Percentiles rank a stretch among this genome's conserved stretches.
phyloP scores from a whole-genome alignment of 768 basidiomycete genomes.

The Tricholoma saponaceum region DNA sequence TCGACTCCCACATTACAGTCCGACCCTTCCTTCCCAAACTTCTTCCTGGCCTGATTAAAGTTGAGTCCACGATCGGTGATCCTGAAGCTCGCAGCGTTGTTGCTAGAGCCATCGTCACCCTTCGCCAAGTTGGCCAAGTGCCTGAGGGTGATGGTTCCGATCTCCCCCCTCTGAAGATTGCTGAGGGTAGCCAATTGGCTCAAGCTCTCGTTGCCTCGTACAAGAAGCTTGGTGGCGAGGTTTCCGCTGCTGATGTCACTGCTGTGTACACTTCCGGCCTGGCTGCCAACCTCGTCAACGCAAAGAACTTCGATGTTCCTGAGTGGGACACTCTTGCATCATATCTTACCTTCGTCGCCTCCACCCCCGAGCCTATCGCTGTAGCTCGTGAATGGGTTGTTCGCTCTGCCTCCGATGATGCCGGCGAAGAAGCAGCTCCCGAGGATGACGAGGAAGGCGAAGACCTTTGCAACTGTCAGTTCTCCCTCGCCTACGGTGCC shows the following conservation, averaged over 20 bases:
- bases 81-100: slow-evolving; percentile 96
- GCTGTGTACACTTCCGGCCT: slow-evolving; percentile 71
- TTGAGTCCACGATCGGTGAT: slow-evolving; percentile 92
- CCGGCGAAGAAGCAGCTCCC: slow-evolving; percentile 58
- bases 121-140: slow-evolving; percentile 92
- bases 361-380: slow-evolving; percentile 60
- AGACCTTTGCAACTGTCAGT: slow-evolving; percentile 98
- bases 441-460: slow-evolving; percentile 98
- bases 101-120: slow-evolving; percentile 88
- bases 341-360: slow-evolving; percentile 64
- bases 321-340: slow-evolving; percentile 83
- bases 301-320: slow-evolving; percentile 87
- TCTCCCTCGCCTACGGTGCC: slow-evolving; percentile 98
- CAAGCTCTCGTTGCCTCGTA: slow-evolving; percentile 70
- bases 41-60: slow-evolving; percentile 93
- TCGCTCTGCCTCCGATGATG: slow-evolving; percentile 77
- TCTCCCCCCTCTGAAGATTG: slow-evolving; percentile 79
- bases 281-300: slow-evolving; percentile 82
- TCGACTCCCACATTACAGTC: slow-evolving; percentile 91
- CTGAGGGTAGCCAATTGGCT: slow-evolving; percentile 64
- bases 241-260: slow-evolving; percentile 54
- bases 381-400: slow-evolving; percentile 86
- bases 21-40: slow-evolving; percentile 96
- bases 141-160: slow-evolving; percentile 88
- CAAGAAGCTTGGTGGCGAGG: slow-evolving; percentile 74